These are phyloP conservation scores for Chaetomidium leptoderma DNA, from an alignment of 495 filamentous ascomycete genomes.

Conservation along the genomic window DNA sequence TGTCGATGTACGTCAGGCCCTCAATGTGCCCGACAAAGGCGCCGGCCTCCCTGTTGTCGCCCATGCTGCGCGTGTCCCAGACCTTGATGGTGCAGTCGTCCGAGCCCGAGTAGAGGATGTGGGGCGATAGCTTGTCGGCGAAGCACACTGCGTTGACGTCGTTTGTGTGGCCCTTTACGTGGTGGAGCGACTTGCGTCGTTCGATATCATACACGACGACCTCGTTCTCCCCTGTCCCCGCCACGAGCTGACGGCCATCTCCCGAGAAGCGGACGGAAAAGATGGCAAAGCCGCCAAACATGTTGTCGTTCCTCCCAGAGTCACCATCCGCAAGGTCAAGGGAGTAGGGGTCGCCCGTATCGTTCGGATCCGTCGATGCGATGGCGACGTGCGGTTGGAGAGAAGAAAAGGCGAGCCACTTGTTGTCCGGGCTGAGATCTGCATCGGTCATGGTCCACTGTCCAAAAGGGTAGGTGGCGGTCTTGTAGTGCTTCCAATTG, in stretches of 20 bases:
- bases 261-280: slow-evolving; percentile 92
- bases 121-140: slow-evolving; percentile 81
- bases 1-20: slow-evolving; percentile 91
- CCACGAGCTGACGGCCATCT: slow-evolving; percentile 86
- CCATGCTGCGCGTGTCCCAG: slow-evolving; percentile 91
- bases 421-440: slow-evolving; percentile 85
- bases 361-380: slow-evolving; percentile 78
- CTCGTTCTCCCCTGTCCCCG: slow-evolving; percentile 71
- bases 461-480: slow-evolving; percentile 76
- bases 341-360: slow-evolving; percentile 68
- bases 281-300: slow-evolving; percentile 52
- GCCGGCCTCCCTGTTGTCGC: slow-evolving; percentile 79
- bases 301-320: slow-evolving; percentile 35
- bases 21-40: slow-evolving; percentile 93
- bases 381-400: slow-evolving; percentile 78
- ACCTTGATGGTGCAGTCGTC: slow-evolving; percentile 94
- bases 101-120: slow-evolving; percentile 94
- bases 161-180: slow-evolving; percentile 70
- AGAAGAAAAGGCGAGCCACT: slow-evolving; percentile 82
- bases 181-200: slow-evolving; percentile 64
- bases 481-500: slow-evolving; percentile 94
- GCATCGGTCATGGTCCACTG: slow-evolving; percentile 97
- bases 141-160: slow-evolving; percentile 98
- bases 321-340: slow-evolving; percentile 61
- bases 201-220: slow-evolving; percentile 96